Percentiles rank a stretch among this genome's conserved stretches.
Evolutionary conservation across 2,329 filamentous ascomycete genomes (phyloP).

Genomic region (Graphium sp.): DNA sequence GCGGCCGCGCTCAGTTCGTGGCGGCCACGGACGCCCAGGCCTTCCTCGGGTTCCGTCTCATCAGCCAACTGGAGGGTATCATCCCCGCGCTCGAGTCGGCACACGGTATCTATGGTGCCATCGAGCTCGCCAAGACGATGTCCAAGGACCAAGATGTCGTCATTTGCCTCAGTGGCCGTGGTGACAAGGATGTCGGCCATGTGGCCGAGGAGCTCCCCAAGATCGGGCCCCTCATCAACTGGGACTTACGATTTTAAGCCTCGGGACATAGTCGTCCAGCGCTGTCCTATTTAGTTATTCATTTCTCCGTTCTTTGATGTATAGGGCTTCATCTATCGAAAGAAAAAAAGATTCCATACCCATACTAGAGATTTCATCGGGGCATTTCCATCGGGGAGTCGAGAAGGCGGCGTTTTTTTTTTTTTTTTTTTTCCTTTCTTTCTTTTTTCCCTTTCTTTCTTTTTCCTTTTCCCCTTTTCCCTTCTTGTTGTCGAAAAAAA

Average conservation of each 20-base stretch:
- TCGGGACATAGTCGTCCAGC: too few relatives aligned
- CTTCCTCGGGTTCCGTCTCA: slow-evolving; percentile 68
- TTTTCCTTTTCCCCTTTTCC: too few relatives aligned
- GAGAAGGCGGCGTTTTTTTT: too few relatives aligned
- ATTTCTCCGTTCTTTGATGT: too few relatives aligned
- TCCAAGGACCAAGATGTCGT: slow-evolving; percentile 76
- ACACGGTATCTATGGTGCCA: slow-evolving; percentile 78
- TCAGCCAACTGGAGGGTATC: slow-evolving; percentile 84
- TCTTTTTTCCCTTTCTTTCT: too few relatives aligned
- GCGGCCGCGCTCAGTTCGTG: slow-evolving; percentile 68
- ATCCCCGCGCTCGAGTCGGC: slow-evolving; percentile 90
- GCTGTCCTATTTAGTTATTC: too few relatives aligned
- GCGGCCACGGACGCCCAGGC: slow-evolving; percentile 86
- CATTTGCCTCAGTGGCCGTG: slow-evolving; percentile 81
- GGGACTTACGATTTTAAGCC: slow-evolving; percentile 48
- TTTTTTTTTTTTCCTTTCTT: too few relatives aligned
- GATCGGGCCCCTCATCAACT: slow-evolving; percentile 74
- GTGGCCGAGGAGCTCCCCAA: slow-evolving; percentile 87
- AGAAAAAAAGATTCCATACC: neutral
- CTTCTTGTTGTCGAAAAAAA: too few relatives aligned
- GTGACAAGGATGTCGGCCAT: slow-evolving; percentile 97
- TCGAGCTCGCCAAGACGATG: slow-evolving; percentile 89
- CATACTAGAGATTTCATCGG: neutral
- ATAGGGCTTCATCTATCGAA: too few relatives aligned
- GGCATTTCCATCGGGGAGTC: neutral